Conservation (phyloP, 306 rosid genomes). For the Glycine soja region DNA sequence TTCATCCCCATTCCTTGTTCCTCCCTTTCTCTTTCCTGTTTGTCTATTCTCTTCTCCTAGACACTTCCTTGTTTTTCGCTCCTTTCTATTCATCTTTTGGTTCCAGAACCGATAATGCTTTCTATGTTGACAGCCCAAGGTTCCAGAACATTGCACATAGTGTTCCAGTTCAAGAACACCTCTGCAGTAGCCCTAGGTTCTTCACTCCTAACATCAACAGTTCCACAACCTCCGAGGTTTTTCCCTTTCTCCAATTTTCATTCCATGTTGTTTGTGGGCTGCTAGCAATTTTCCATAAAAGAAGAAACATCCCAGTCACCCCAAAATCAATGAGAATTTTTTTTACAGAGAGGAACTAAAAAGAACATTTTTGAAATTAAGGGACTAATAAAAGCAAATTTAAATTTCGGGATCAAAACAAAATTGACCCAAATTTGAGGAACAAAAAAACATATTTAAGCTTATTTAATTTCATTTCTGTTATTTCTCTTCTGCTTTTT, state of each 20-base stretch:
- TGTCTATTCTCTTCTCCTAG: background rate
- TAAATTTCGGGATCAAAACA: no score
- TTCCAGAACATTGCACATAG: background rate
- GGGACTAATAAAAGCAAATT: no score
- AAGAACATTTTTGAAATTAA: no score
- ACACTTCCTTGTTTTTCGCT: background rate
- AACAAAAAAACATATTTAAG: no score
- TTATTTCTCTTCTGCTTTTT: slow-evolving; percentile 23
- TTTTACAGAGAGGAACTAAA: no score
- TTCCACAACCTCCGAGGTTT: background rate
- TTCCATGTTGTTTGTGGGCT: background rate
- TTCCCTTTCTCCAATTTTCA: background rate
- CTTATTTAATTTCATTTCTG: slow-evolving; percentile 19
- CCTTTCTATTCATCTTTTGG: background rate
- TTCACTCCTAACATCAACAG: background rate
- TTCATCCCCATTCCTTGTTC: background rate
- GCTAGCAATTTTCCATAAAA: background rate
- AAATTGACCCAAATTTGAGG: no score
- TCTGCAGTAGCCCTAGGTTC: no score
- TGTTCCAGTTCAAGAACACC: no score
- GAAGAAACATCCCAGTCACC: no score
- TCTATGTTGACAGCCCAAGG: background rate
- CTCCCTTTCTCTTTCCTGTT: no score
- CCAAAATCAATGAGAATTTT: no score
- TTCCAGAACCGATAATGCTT: background rate